Evolutionary conservation across 345 rosid species (phyloP), one percentile per base, ranked within the genome.

Genomic region (Lumnitzera racemosa): DNA sequence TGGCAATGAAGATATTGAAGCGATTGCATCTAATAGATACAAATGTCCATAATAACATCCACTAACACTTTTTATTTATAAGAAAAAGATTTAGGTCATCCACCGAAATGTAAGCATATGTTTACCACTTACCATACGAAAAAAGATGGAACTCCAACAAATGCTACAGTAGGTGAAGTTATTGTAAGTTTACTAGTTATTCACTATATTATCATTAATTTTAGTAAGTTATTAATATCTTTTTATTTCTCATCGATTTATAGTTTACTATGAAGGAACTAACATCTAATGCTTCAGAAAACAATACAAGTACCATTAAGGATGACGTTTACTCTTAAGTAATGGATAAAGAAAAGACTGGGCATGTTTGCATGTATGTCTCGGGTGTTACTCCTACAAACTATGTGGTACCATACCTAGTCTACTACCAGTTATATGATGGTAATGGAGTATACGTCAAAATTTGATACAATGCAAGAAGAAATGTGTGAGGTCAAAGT

Each of bases 11-110:
- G 20, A 20, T 20, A 20, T 20, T 20, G 20, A 20, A 20, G 20
- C 20, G 20, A 20, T 20, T 20, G 20, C 20, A 20, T 20, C 20
- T 20, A 20, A 20, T 20, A 20, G 20, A 20, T 20, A 20, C 20
- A 20, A 20, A 20, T 20, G 20, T 20, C 20, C 20, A 20, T 20
- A 20, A 20, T 20, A 20, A 20, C 20, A 20, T 20, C 20, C 20
- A 20, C 20, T 20, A 20, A 20, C 20, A 20, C 20, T 20, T 20
- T 20, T 1, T 29, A 6, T 29, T 29, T 29, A 47, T 15, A 56
- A 48, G 17, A 56, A 56, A 16, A 56, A 20, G 29, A 56, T 15
- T 56, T 56, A 56, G 59, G 46, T 13, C 59, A 47, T 36, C 23
- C 15, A 27, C 59, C 17, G 1, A 20, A 0, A 20, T 17, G 59